phyloP scores from a whole-genome alignment of 2,329 filamentous ascomycete species.

The Cladosporium sp. region DNA sequence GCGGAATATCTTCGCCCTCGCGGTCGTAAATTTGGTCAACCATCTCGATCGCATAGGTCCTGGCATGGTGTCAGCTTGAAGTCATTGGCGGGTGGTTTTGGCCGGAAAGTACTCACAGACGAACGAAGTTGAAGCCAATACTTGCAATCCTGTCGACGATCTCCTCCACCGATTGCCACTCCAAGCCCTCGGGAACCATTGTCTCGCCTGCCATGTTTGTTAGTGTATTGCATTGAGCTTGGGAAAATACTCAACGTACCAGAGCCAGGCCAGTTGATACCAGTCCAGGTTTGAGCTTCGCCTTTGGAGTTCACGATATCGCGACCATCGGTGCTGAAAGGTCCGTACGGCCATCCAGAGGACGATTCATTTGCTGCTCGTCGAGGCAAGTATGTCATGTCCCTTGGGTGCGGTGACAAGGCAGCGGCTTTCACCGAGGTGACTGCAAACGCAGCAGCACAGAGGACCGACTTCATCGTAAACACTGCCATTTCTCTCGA shows the following conservation, averaged over 20 bases:
- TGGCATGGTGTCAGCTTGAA: constrained; percentile 1
- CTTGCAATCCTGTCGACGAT: constrained; percentile 36
- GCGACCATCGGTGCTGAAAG: constrained; percentile 38
- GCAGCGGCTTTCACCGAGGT: constrained; percentile 7
- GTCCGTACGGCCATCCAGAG: constrained; percentile 35
- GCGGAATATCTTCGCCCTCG: constrained; percentile 41
- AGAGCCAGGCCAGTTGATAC: constrained; percentile 40
- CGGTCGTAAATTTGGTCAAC: constrained; percentile 47
- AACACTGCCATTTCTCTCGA: background rate
- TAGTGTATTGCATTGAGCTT: background rate
- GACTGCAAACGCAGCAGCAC: constrained; percentile 12
- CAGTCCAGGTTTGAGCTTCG: constrained; percentile 35
- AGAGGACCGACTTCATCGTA: constrained; percentile 11
- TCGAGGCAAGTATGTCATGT: constrained; percentile 17
- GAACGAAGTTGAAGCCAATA: constrained; percentile 39
- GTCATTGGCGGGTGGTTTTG: background rate
- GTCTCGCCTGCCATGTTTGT: constrained; percentile 28
- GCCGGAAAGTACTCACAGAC: constrained; percentile 33
- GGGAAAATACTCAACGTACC: constrained; percentile 1
- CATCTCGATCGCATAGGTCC: constrained; percentile 47
- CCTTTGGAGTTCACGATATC: constrained; percentile 28
- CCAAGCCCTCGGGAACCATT: constrained; percentile 40
- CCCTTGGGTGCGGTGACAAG: constrained; percentile 12
- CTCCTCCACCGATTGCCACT: constrained; percentile 35
- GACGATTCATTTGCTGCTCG: constrained; percentile 10